A percentile compares a stretch with the other conserved stretches of the same genome.
Evolutionary conservation across 768 basidiomycete genomes (phyloP).

Genomic region (Fistulinella prunicolor): DNA sequence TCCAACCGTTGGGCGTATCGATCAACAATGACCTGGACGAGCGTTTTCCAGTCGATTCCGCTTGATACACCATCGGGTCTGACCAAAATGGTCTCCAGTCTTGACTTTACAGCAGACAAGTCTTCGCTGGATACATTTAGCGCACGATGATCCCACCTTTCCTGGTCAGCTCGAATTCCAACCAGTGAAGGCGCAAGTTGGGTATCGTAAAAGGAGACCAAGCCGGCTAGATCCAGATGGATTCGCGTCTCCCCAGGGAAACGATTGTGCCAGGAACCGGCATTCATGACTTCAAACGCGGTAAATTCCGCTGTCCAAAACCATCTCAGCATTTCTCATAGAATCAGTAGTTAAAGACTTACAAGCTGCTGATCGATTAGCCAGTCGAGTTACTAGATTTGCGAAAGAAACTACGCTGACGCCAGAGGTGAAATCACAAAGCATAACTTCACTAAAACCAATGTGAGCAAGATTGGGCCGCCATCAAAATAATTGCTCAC

Average conservation of each 20-base stretch:
- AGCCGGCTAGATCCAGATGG: conserved; percentile 29
- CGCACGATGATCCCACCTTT: conserved; percentile 32
- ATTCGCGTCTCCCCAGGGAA: conserved; percentile 37
- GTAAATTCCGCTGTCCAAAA: not conserved
- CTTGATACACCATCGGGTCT: conserved; percentile 18
- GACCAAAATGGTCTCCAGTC: conserved; percentile 2
- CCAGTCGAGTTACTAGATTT: conserved; percentile 2
- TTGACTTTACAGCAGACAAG: conserved; percentile 2
- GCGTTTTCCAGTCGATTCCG: conserved; percentile 35
- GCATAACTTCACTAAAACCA: conserved; percentile 34
- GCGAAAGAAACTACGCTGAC: conserved; percentile 22
- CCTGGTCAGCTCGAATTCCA: conserved; percentile 16
- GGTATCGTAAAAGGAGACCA: conserved; percentile 39
- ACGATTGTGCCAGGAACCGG: conserved; percentile 32
- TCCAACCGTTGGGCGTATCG: conserved; percentile 33
- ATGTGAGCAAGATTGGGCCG: not conserved
- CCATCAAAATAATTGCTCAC: conserved; percentile 14
- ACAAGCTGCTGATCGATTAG: not conserved
- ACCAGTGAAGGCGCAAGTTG: conserved; percentile 31
- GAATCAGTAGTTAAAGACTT: not conserved
- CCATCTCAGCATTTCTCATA: not conserved
- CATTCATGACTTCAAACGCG: conserved; percentile 8
- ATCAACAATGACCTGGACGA: conserved; percentile 30
- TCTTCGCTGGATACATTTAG: conserved; percentile 26
- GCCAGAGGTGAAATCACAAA: conserved; percentile 34